Base-by-base conservation (phyloP, 805 yeast species). In the Maudiozyma pseudohumilis region DNA sequence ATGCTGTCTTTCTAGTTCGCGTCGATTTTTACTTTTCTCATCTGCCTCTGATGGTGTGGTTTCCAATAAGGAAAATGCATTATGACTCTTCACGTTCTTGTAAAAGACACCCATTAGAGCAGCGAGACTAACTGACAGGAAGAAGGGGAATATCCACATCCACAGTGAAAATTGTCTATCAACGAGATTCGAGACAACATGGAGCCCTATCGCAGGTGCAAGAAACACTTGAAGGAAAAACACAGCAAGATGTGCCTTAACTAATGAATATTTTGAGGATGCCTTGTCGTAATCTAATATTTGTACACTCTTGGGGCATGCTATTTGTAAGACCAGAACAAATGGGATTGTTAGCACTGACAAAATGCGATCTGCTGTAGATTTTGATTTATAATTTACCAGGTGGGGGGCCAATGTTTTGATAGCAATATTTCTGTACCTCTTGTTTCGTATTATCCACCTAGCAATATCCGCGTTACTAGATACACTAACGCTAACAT, bases 331-430 rank as follows among this genome's bases (percentile, higher is more conserved):
- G 1, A 60, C 8, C 2, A 64, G 39, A 2, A 63, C 54, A 18
- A 61, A 50, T 11, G 69, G 69, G 4, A 58, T 44, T 10, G 63
- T 60, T 2, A 58, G 15, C 1, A 63, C 24, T 2, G 62, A 59
- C 15, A 63, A 42, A 3, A 51, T 7, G 30, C 49, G 53, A 34
- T 60, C 59, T 4, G 48, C 22, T 1, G 42, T 17, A 2, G 60
- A 37, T 42, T 60, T 58, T 9, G 40, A 25, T 2, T 40, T 27
- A 21, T 61, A 61, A 12, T 55, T 45, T 11, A 44, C 25, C 23
- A 64, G 37, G 28, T 65, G 63, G 10, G 69, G 68, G 16, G 62
- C 38, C 11, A 58, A 47, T 16, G 48, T 32, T 29, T 40, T 38
- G 15, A 49, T 12, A 24, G 40, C 12, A 13, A 42, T 17, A 15